A percentile compares a stretch with the other conserved stretches of the same genome.
Conservation (phyloP, 306 rosid species). For the Sesbania bispinosa region DNA sequence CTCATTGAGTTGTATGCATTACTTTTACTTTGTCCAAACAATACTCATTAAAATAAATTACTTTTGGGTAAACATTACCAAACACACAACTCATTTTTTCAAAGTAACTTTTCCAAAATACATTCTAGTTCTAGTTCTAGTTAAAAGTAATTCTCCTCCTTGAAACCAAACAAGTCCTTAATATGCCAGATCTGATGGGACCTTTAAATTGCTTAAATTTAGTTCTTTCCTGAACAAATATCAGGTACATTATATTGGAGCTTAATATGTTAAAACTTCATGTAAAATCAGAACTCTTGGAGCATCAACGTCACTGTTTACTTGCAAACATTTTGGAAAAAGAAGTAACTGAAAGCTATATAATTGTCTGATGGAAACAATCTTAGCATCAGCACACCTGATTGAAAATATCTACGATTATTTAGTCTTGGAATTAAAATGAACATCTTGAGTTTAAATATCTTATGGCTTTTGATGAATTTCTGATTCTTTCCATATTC, state of each 20-base stretch:
- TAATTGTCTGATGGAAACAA: no score
- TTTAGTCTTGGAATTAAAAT: neutral
- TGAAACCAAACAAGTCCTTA: neutral
- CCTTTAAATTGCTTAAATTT: neutral
- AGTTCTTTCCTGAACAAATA: slow-evolving; percentile 1
- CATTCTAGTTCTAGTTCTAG: neutral
- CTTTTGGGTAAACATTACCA: neutral
- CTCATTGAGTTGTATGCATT: neutral
- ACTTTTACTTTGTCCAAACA: neutral
- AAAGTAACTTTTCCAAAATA: neutral
- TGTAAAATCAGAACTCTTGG: neutral
- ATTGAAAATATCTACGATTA: neutral
- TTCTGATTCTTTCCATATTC: neutral
- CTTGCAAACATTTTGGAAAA: no score
- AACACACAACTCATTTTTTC: neutral
- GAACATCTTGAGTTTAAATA: neutral
- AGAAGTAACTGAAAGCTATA: no score
- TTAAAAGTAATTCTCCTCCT: neutral
- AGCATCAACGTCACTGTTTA: no score
- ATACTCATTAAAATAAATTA: neutral
- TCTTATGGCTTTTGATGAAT: neutral
- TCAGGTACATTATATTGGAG: neutral
- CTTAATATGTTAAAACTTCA: neutral
- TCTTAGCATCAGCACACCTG: neutral
- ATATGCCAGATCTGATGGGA: neutral